Conservation (phyloP, 805 yeast species). For the Candida ficus region DNA sequence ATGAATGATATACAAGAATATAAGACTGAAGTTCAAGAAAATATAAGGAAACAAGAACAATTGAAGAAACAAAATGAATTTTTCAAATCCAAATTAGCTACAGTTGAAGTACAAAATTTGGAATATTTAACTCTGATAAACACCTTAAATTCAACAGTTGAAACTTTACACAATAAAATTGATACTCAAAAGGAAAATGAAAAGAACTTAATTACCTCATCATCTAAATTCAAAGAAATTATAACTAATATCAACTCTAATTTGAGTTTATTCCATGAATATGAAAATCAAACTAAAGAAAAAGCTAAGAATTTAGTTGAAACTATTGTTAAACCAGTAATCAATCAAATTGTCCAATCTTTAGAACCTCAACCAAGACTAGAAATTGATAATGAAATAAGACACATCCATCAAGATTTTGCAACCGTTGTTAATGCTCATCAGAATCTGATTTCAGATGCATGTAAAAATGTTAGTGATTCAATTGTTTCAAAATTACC, state of each 20-base stretch:
- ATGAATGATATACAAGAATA: conserved; percentile 44
- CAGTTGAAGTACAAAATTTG: conserved; percentile 18
- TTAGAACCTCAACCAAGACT: neutral
- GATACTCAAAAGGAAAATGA: conserved; percentile 29
- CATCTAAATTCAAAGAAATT: conserved; percentile 28
- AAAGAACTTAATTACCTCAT: conserved; percentile 26
- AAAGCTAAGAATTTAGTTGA: conserved; percentile 13
- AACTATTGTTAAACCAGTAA: conserved; percentile 2
- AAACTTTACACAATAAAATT: conserved; percentile 25
- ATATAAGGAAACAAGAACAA: conserved; percentile 35
- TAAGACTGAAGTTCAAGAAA: conserved; percentile 46
- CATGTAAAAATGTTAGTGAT: conserved; percentile 21
- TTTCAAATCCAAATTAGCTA: conserved; percentile 21
- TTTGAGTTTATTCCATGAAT: conserved; percentile 19
- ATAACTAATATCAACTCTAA: conserved; percentile 27
- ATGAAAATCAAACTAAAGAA: conserved; percentile 19
- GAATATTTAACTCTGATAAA: conserved; percentile 22
- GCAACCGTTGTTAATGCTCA: conserved; percentile 11
- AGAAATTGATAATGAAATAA: conserved; percentile 3
- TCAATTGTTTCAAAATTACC: conserved; percentile 21
- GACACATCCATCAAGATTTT: conserved; percentile 13
- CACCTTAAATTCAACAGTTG: conserved; percentile 24
- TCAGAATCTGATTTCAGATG: conserved; percentile 17
- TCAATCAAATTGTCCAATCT: conserved; percentile 2
- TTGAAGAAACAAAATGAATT: conserved; percentile 32